A percentile compares a stretch with the other conserved stretches of the same genome.
phyloP scores from a whole-genome alignment of 2,329 filamentous ascomycete genomes.

The Talaromyces atroroseus region DNA sequence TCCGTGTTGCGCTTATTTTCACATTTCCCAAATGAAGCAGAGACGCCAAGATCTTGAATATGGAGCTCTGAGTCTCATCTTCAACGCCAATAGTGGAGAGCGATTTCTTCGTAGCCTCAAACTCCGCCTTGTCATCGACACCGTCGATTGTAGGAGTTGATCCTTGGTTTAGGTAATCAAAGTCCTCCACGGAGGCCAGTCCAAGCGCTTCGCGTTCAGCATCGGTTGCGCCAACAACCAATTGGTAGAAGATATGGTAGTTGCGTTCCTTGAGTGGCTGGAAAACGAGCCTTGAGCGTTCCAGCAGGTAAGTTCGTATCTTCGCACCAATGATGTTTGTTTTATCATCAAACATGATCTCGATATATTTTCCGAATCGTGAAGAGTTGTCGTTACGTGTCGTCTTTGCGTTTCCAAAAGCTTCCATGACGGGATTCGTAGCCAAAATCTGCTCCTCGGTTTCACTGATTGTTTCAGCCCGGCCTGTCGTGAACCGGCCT shows the following conservation, averaged over 20 bases:
- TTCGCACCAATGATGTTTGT: slow-evolving; percentile 97
- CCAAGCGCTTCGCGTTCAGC: slow-evolving; percentile 73
- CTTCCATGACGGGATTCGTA: slow-evolving; percentile 99
- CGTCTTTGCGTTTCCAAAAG: slow-evolving; percentile 99
- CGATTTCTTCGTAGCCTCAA: slow-evolving; percentile 79
- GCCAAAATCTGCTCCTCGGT: slow-evolving; percentile 98
- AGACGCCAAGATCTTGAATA: slow-evolving; percentile 86
- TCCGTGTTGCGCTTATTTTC: slow-evolving; percentile 86
- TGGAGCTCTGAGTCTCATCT: slow-evolving; percentile 67
- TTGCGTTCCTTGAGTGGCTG: slow-evolving; percentile 96
- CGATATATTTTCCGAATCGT: slow-evolving; percentile 98
- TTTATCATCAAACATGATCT: slow-evolving; percentile 96
- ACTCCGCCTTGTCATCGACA: slow-evolving; percentile 92
- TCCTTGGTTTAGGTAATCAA: slow-evolving; percentile 94
- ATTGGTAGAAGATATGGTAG: slow-evolving; percentile 98
- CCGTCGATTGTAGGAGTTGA: slow-evolving; percentile 86
- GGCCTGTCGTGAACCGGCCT: slow-evolving; percentile 68
- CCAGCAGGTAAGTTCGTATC: slow-evolving; percentile 91
- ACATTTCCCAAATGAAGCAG: slow-evolving; percentile 93
- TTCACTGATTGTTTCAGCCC: slow-evolving; percentile 80
- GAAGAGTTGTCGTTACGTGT: slow-evolving; percentile 99
- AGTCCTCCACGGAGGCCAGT: slow-evolving; percentile 78
- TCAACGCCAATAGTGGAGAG: slow-evolving; percentile 81
- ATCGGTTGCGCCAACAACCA: slow-evolving; percentile 86
- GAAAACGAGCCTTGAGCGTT: slow-evolving; percentile 92